These are phyloP conservation scores for Neurospora africana DNA, from an alignment of 495 filamentous ascomycete genomes.

Conservation along the genomic window DNA sequence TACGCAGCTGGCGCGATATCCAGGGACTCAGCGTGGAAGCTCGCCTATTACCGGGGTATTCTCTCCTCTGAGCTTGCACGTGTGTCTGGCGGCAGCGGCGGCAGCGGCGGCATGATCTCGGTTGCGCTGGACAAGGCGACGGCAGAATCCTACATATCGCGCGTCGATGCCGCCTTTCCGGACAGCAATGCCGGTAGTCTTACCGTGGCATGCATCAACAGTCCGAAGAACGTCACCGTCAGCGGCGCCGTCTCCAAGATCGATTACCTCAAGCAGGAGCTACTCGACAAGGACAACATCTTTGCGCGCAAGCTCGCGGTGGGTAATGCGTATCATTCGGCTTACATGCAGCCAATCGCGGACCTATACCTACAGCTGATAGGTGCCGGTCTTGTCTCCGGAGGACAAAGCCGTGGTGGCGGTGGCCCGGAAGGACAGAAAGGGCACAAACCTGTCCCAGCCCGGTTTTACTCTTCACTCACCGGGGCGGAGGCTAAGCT, in stretches of 20 bases:
- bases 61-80: constrained; percentile 12
- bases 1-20: constrained; percentile 32
- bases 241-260: constrained; percentile 31
- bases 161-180: not conserved
- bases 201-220: constrained; percentile 38
- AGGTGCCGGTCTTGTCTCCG: not conserved
- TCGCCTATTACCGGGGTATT: constrained; percentile 34
- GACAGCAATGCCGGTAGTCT: not conserved
- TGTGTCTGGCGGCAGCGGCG: not conserved
- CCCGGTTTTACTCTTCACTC: constrained; percentile 6
- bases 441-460: not conserved
- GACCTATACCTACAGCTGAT: constrained; percentile 19
- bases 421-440: too few species aligned
- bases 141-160: not conserved
- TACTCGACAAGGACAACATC: constrained; percentile 15
- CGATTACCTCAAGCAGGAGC: constrained; percentile 13
- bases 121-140: not conserved
- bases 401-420: too few species aligned
- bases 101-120: constrained; percentile 28
- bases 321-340: constrained; percentile 34
- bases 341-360: constrained; percentile 30
- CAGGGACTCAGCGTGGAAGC: constrained; percentile 37
- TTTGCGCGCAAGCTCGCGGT: constrained; percentile 29
- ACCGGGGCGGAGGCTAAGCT: not conserved
- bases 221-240: constrained; percentile 35